Evolutionary conservation across 1,139 yeast genomes (phyloP), one percentile per base, ranked within the genome.

Genomic region (Debaryomyces robertsiae): DNA sequence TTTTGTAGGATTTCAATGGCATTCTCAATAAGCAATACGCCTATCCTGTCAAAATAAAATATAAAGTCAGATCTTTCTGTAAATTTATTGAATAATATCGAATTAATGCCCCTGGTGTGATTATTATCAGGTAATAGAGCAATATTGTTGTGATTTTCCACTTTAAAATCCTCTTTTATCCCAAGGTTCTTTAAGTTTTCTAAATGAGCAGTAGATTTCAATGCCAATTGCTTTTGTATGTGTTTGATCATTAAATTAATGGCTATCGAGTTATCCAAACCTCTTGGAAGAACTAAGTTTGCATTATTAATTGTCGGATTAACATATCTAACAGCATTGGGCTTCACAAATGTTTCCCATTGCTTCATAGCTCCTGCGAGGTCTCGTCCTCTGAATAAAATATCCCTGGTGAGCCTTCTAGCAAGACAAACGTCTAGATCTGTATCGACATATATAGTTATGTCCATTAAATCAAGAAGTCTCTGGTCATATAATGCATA

Each of bases 361-460:
- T 93, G 98, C 47, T 79, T 75, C 50, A 93, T 75, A 23, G 91
- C 86, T 1, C 96, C 95, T 3, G 67, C 71, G 30, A 91, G 67
- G 53, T 90, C 96, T 47, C 98, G 70, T 1, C 95, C 96, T 46
- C 98, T 72, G 46, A 83, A 82, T 15, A 87, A 70, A 39, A 90
- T 90, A 60, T 93, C 98, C 53, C 98, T 73, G 5, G 89, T 79
- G 38, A 93, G 67, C 53, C 98, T 73, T 52, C 98, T 74, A 2
- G 96, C 93, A 48, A 93, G 72, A 61, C 98, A 93, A 14, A 91
- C 76, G 57, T 93, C 98, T 50, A 91, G 72, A 55, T 90, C 98
- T 1, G 98, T 94, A 54, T 93, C 97, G 6, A 93, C 97, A 59
- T 83, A 93, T 14, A 91, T 79, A 60, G 87, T 91, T 47, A 90